phyloP scores from a whole-genome alignment of 495 filamentous ascomycete genomes.

The Tuber magnatum region DNA sequence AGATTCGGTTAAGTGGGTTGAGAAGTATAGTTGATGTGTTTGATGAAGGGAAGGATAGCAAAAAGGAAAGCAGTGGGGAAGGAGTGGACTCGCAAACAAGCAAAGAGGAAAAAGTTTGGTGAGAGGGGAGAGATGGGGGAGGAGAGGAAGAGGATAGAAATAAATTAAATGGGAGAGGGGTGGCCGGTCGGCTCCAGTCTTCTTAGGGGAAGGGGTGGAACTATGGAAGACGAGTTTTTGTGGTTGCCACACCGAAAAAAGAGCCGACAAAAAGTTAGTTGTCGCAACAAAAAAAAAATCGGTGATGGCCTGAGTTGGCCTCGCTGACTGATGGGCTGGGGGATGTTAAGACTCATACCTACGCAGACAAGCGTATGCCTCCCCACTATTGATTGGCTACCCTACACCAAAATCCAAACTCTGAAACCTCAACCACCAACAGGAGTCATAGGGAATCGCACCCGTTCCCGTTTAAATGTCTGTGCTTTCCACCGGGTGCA shows the following conservation, averaged over 20 bases:
- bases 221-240: slow-evolving; percentile 22
- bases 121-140: slow-evolving; percentile 7
- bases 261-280: slow-evolving; percentile 20
- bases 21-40: slow-evolving; percentile 14
- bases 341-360: slow-evolving; percentile 39
- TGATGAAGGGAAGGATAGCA: slow-evolving; percentile 31
- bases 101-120: slow-evolving; percentile 10
- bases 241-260: slow-evolving; percentile 40
- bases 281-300: slow-evolving; percentile 42
- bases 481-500: background rate
- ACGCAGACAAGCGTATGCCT: slow-evolving; percentile 16
- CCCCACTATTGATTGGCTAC: background rate
- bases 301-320: slow-evolving; percentile 10
- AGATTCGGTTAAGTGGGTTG: slow-evolving; percentile 42
- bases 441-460: background rate
- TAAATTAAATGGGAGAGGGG: slow-evolving; percentile 26
- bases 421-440: background rate
- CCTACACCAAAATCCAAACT: background rate
- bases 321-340: slow-evolving; percentile 26
- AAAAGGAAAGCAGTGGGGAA: slow-evolving; percentile 24
- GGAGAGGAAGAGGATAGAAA: slow-evolving; percentile 23
- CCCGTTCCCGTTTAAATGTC: background rate
- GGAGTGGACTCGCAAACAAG: slow-evolving; percentile 19
- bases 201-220: slow-evolving; percentile 19
- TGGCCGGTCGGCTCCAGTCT: slow-evolving; percentile 17